Conservation (phyloP, 352 stramenopile species). For the Chrysophaeum taylorii region DNA sequence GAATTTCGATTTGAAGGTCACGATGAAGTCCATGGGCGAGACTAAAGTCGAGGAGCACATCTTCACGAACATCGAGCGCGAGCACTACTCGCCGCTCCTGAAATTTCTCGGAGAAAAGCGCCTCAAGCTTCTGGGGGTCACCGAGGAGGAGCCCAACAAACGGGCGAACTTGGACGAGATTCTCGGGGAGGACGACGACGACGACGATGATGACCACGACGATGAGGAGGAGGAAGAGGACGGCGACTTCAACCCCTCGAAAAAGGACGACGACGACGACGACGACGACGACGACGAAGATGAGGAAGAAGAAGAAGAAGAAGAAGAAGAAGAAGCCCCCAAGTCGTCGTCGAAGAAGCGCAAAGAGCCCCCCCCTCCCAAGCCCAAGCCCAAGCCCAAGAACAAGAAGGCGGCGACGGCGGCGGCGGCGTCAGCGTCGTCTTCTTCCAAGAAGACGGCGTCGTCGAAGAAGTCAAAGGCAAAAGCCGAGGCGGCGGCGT, state of each 20-base stretch:
- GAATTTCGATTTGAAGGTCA: slow-evolving; percentile 90
- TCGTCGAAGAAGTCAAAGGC: slow-evolving; percentile 29
- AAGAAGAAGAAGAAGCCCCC: slow-evolving; percentile 44
- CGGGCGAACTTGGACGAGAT: slow-evolving; percentile 19
- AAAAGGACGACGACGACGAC: slow-evolving; percentile 67
- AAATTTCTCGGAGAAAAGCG: slow-evolving; percentile 89
- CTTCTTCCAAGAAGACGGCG: no score
- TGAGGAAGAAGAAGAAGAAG: slow-evolving; percentile 50
- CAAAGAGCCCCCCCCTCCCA: slow-evolving; percentile 29
- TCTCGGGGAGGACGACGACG: slow-evolving; percentile 40
- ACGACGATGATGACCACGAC: slow-evolving; percentile 66
- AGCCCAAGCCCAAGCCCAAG: neutral
- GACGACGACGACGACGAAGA: slow-evolving; percentile 59
- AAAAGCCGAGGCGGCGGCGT: slow-evolving; percentile 32
- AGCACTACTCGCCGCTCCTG: slow-evolving; percentile 82
- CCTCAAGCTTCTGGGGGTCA: slow-evolving; percentile 68
- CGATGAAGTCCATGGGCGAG: slow-evolving; percentile 68
- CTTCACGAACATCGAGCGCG: slow-evolving; percentile 89
- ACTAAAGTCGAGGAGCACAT: slow-evolving; percentile 61
- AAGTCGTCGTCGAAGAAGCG: slow-evolving; percentile 41
- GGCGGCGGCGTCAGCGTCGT: neutral
- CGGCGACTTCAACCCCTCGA: neutral
- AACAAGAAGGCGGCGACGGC: no score
- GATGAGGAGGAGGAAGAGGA: slow-evolving; percentile 56
- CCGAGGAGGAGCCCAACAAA: slow-evolving; percentile 8